Conservation (phyloP, 75 land plant genomes). For the Sequoia sempervirens region DNA sequence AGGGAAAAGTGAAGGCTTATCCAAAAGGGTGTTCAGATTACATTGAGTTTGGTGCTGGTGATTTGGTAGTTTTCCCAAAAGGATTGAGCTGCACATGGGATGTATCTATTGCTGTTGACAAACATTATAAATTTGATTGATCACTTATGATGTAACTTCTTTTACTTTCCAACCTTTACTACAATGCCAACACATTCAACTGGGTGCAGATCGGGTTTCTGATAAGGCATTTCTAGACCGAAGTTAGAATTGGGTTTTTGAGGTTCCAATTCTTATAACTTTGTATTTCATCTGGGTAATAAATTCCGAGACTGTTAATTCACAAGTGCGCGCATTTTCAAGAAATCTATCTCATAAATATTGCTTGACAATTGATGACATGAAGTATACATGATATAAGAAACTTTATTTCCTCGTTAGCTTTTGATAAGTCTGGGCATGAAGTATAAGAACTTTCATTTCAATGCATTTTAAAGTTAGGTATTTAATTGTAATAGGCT, state of each 20-base stretch:
- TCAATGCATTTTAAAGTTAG: no score
- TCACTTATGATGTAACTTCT: background rate
- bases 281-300: background rate
- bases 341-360: no score
- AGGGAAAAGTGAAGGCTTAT: slow-evolving; percentile 56
- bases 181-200: background rate
- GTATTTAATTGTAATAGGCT: no score
- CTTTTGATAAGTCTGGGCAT: background rate
- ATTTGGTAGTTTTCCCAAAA: slow-evolving; percentile 54
- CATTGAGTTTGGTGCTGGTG: slow-evolving; percentile 56
- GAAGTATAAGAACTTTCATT: no score
- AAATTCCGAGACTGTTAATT: background rate
- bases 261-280: background rate
- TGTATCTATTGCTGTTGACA: slow-evolving; percentile 25
- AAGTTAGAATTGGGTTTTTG: background rate
- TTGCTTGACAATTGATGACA: no score
- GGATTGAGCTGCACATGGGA: slow-evolving; percentile 77
- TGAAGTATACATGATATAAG: no score
- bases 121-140: slow-evolving; percentile 39
- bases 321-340: background rate
- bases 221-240: background rate
- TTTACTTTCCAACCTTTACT: background rate
- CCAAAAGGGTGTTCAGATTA: slow-evolving; percentile 34
- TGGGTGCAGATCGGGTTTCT: background rate
- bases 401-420: no score